Conservation (phyloP, 345 rosid genomes). For the Balakata baccata region DNA sequence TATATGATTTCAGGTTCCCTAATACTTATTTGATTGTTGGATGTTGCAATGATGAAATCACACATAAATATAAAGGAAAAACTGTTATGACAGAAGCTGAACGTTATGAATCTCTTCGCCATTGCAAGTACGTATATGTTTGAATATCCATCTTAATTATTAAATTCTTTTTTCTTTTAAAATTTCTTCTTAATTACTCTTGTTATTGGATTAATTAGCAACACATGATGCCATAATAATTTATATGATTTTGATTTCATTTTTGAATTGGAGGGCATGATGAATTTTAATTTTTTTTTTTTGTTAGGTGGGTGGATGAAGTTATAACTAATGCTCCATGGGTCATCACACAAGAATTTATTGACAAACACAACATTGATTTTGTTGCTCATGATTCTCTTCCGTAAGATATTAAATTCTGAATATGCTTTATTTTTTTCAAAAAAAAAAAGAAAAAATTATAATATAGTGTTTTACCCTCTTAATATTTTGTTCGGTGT, state of each 20-base stretch:
- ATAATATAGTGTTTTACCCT: no score
- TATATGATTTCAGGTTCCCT: constrained; percentile 44
- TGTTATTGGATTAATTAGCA: no score
- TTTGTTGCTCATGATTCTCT: constrained; percentile 65
- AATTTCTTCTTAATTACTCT: no score
- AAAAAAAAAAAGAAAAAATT: no score
- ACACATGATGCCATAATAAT: no score
- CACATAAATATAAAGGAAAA: constrained; percentile 60
- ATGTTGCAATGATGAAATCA: constrained; percentile 57
- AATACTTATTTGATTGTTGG: constrained; percentile 60
- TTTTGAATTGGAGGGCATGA: no score
- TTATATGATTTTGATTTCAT: no score
- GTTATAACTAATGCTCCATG: constrained; percentile 77
- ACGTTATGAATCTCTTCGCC: constrained; percentile 65
- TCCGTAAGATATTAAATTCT: constrained; percentile 34
- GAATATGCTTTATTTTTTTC: no score
- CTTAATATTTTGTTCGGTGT: no score
- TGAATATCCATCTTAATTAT: not conserved
- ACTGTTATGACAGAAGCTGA: constrained; percentile 67
- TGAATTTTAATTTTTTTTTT: not conserved
- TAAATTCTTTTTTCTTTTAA: no score
- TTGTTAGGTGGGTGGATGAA: constrained; percentile 66
- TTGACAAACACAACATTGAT: constrained; percentile 57
- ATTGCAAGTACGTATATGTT: constrained; percentile 51
- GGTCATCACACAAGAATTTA: constrained; percentile 59